Conservation (phyloP, 2,329 filamentous ascomycete genomes). For the Phyllosticta paracitricarpa region DNA sequence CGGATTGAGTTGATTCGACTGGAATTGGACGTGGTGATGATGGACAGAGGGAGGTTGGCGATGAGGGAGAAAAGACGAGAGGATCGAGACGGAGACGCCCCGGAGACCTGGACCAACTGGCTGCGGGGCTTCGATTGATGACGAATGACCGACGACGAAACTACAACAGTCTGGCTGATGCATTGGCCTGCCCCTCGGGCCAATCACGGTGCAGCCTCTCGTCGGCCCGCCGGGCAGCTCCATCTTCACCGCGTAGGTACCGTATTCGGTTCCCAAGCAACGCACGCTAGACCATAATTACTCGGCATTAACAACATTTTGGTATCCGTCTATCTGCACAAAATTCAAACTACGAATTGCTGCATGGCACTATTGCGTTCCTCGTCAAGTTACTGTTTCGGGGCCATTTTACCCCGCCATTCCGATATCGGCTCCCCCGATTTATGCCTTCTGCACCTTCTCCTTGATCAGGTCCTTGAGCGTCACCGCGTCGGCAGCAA, state of each 20-base stretch:
- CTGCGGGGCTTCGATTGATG: neutral
- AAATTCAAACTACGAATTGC: neutral
- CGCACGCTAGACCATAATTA: neutral
- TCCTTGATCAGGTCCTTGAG: constrained; percentile 85
- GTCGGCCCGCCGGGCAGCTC: neutral
- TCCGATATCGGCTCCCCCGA: constrained; percentile 18
- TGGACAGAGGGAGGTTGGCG: constrained; percentile 1
- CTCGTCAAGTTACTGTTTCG: constrained; percentile 5
- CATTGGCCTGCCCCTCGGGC: neutral
- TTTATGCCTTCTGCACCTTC: constrained; percentile 56
- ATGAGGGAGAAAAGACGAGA: neutral
- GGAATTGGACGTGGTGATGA: constrained; percentile 17
- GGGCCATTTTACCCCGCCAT: neutral
- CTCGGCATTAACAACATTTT: neutral
- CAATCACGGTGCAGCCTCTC: neutral
- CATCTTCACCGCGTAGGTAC: neutral
- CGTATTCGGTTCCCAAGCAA: neutral
- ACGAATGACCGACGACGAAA: neutral
- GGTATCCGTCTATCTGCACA: neutral
- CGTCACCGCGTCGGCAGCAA: constrained; percentile 87
- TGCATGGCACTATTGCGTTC: neutral
- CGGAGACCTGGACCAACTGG: neutral
- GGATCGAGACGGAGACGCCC: neutral
- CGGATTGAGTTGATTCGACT: constrained; percentile 32
- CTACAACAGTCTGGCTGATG: neutral